Evolutionary conservation across 2,329 filamentous ascomycete genomes (phyloP), one percentile per base, ranked within the genome.

Genomic region (Phyllosticta ampelicida): DNA sequence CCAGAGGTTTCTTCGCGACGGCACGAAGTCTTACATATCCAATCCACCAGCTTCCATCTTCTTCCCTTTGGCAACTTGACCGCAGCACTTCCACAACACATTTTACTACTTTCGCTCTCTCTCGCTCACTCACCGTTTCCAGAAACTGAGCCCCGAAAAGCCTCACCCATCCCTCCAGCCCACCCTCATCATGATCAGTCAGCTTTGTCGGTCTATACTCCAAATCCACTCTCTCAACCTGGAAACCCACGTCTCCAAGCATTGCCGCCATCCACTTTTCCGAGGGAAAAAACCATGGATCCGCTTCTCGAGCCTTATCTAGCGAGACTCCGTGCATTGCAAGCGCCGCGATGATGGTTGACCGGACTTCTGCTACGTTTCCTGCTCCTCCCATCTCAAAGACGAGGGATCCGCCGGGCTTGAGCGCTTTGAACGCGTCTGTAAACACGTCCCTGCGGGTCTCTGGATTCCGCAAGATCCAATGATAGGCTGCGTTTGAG

Each of bases 321-420:
- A 85, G 62, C 0, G 80, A 74, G 0, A 83, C 67, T 0, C 81
- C 78, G 1, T 78, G 75, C 16, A 75, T 67, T 1, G 72, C 69
- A 1, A 86, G 72, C 1, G 78, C 78, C 16, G 75, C 73, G 3
- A 84, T 70, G 8, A 87, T 71, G 1, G 82, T 81, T 0, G 80
- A 74, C 26, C 81, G 77, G 63, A 86, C 78, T 69, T 88, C 86
- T 1, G 76, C 73, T 0, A 86, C 77, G 68, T 89, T 88, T 19
- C 86, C 86, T 54, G 84, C 77, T 0, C 85, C 86, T 55, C 86
- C 86, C 82, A 86, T 86, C 69, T 89, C 86, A 64, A 89, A 87
- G 9, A 80, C 78, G 60, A 89, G 84, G 0, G 64, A 65, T 1
- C 83, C 86, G 10, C 77, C 78, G 0, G 80, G 78, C 30, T 73